phyloP scores from a whole-genome alignment of 78 protist genomes.

The Dictyostelium purpureum region DNA sequence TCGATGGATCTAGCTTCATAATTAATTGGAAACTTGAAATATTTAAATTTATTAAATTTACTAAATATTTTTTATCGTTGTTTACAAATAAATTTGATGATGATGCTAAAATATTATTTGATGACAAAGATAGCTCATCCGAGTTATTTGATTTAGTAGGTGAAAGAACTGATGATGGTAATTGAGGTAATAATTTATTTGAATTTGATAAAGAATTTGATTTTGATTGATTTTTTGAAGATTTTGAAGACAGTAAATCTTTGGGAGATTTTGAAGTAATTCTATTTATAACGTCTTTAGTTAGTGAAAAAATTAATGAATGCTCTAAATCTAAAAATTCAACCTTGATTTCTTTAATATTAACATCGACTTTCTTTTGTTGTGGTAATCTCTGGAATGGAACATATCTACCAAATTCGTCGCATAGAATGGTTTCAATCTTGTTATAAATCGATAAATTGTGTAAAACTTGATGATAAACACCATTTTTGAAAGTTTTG shows the following conservation, averaged over 20 bases:
- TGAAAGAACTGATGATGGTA: neutral
- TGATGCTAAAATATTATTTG: too few species aligned
- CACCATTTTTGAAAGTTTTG: conserved; percentile 33
- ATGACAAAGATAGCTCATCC: too few species aligned
- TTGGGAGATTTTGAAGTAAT: neutral
- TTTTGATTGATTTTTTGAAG: neutral
- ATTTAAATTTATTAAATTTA: neutral
- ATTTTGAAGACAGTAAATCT: neutral
- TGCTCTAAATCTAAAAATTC: conserved; percentile 66
- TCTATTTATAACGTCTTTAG: conserved; percentile 54
- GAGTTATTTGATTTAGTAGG: neutral
- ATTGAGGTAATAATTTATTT: neutral
- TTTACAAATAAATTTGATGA: neutral
- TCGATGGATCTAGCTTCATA: neutral
- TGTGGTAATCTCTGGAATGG: neutral
- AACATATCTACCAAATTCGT: neutral
- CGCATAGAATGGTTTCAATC: conserved; percentile 19
- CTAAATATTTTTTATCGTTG: neutral
- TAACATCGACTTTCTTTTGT: conserved; percentile 9
- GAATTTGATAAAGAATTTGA: neutral
- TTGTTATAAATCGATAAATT: conserved; percentile 13
- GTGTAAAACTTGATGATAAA: conserved; percentile 47
- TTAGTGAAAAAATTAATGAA: conserved; percentile 34
- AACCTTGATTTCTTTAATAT: conserved; percentile 26
- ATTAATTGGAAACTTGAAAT: neutral